Percentiles rank a stretch among this genome's conserved stretches.
Evolutionary conservation across 2,329 filamentous ascomycete genomes (phyloP).

Genomic region (Nectriaceae sp.): DNA sequence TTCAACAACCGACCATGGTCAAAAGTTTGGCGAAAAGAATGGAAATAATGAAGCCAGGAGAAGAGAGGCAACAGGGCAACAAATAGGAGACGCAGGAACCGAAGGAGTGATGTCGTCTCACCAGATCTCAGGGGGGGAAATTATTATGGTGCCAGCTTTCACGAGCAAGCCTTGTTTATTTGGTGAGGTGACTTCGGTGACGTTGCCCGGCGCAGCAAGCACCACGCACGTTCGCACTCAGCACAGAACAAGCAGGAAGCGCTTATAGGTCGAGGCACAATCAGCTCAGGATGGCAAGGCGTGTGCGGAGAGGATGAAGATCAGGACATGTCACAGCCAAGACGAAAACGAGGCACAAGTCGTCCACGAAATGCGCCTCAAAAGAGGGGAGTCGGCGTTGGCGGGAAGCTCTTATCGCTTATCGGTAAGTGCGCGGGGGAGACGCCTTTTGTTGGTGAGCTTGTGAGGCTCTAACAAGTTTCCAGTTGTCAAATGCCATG

Average conservation of each 20-base stretch:
- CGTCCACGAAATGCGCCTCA: too few relatives aligned
- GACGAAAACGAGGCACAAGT: too few relatives aligned
- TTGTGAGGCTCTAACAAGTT: conserved; percentile 15
- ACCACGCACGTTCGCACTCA: conserved; percentile 12
- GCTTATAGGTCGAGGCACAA: conserved; percentile 9
- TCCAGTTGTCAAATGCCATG: neutral
- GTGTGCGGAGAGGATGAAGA: conserved; percentile 12
- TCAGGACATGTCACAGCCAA: too few relatives aligned
- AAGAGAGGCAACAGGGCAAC: conserved; percentile 8
- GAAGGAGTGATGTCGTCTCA: conserved; percentile 26
- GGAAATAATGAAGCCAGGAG: conserved; percentile 7
- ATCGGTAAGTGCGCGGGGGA: conserved; percentile 27
- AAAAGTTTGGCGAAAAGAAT: conserved; percentile 7
- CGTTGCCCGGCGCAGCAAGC: conserved; percentile 2
- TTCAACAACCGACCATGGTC: conserved; percentile 22
- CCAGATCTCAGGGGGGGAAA: conserved; percentile 23
- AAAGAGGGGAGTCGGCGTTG: conserved; percentile 10
- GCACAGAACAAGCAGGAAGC: too few relatives aligned
- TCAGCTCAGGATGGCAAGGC: neutral
- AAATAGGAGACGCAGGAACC: conserved; percentile 7
- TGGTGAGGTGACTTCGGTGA: conserved; percentile 19
- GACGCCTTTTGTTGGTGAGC: conserved; percentile 14
- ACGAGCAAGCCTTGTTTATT: conserved; percentile 18
- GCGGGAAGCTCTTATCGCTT: conserved; percentile 31
- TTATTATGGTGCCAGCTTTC: conserved; percentile 32